phyloP scores from a whole-genome alignment of 169 alveolate species.

The Babesia ovis region DNA sequence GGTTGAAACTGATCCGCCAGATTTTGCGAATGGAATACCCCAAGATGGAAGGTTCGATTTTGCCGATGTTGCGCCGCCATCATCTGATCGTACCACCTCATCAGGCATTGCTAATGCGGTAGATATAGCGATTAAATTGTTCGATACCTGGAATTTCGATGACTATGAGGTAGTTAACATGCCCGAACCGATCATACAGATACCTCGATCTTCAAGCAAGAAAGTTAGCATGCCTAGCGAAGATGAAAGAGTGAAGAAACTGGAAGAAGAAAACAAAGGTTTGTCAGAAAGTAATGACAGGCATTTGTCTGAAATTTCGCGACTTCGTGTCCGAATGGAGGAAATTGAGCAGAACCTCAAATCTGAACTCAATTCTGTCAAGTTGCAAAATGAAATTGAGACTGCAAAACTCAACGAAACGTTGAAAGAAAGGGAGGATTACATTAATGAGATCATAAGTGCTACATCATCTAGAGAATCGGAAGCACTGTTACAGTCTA shows the following conservation, averaged over 20 bases:
- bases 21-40: not conserved
- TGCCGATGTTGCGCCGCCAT: not conserved
- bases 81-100: conserved; percentile 9
- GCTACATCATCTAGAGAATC: not conserved
- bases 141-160: conserved; percentile 21
- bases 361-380: not conserved
- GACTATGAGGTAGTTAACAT: conserved; percentile 6
- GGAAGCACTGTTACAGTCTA: not conserved
- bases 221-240: conserved; percentile 1
- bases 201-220: conserved; percentile 6
- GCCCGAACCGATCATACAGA: conserved; percentile 26
- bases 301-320: not conserved
- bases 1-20: not conserved
- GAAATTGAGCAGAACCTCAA: not conserved
- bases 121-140: conserved; percentile 13
- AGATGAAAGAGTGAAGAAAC: not conserved
- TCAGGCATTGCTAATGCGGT: conserved; percentile 23
- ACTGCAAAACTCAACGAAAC: conserved; percentile 10
- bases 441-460: not conserved
- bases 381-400: conserved; percentile 13
- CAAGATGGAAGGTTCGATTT: not conserved
- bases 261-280: conserved; percentile 3
- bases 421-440: conserved; percentile 6
- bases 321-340: not conserved
- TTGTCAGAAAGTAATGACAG: not conserved